Base-by-base conservation (phyloP, 2,329 filamentous ascomycete genomes). In the Colletotrichum truncatum region DNA sequence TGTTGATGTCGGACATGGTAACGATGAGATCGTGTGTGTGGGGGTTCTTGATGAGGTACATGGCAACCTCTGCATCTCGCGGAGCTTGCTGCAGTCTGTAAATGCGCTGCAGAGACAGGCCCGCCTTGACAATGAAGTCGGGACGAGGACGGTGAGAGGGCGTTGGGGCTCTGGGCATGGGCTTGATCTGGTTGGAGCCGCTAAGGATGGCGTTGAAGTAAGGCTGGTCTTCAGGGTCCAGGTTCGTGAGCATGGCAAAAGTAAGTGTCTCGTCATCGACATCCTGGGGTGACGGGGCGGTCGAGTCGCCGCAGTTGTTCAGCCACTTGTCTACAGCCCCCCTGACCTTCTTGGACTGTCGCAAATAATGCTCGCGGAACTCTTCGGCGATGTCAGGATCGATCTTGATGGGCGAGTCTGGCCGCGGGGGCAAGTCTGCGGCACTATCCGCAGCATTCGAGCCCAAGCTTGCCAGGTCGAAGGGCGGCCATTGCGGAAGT, bases 371-470 rank as follows among this genome's bases (percentile, higher is more conserved):
- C 56, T 96, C 94, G 46, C 93, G 88, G 74, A 95, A 97, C 76
- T 98, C 93, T 68, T 97, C 94, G 0, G 94, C 94, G 10, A 98
- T 93, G 75, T 98, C 95, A 6, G 96, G 93, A 71, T 98, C 95
- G 64, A 98, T 88, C 77, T 97, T 88, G 53, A 90, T 81, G 7
- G 88, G 88, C 1, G 88, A 90, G 5, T 82, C 80, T 9, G 88
- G 88, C 38, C 88, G 81, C 4, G 79, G 80, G 9, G 85, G 85
- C 30, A 82, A 74, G 43, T 93, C 82, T 81, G 91, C 88, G 79
- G 92, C 79, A 6, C 78, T 66, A 36, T 87, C 83, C 39, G 86
- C 84, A 4, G 89, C 87, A 70, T 88, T 90, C 53, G 80, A 80
- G 45, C 87, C 84, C 41, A 92, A 81, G 51, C 86, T 82, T 3